Conservation (phyloP, 768 basidiomycete genomes). For the Russula olivacea region DNA sequence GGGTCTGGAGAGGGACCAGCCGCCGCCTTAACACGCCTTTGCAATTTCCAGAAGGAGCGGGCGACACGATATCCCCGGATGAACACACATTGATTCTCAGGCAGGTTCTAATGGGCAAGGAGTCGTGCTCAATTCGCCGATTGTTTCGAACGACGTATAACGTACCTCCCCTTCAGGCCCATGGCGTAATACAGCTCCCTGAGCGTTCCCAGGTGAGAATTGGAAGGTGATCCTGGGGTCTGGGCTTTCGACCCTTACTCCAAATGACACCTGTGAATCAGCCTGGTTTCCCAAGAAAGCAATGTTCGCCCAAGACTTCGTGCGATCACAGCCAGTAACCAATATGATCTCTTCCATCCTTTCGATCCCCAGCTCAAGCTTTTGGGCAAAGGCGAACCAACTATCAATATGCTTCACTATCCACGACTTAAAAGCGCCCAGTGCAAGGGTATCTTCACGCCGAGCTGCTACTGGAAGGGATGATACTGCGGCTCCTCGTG, state of each 20-base stretch:
- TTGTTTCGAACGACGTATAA: not conserved
- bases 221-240: not conserved
- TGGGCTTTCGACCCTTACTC: not conserved
- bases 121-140: not conserved
- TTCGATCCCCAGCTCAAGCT: not conserved
- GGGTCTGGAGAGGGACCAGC: not conserved
- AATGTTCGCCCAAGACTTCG: not conserved
- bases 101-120: not conserved
- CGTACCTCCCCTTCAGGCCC: not conserved
- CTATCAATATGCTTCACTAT: not conserved
- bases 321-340: constrained; percentile 1
- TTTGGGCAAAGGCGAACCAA: not conserved
- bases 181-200: not conserved
- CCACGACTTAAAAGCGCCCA: not conserved
- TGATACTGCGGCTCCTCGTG: not conserved
- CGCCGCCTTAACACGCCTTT: not conserved
- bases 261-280: not conserved
- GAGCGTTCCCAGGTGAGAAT: not conserved
- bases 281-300: not conserved
- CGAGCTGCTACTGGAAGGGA: not conserved
- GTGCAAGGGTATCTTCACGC: not conserved
- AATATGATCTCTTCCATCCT: constrained; percentile 2
- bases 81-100: not conserved
- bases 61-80: not conserved
- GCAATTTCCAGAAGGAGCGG: not conserved